Percentiles rank a stretch among this genome's conserved stretches.
Evolutionary conservation across 1,139 yeast species (phyloP).

Genomic region (Kazachstania sp.): DNA sequence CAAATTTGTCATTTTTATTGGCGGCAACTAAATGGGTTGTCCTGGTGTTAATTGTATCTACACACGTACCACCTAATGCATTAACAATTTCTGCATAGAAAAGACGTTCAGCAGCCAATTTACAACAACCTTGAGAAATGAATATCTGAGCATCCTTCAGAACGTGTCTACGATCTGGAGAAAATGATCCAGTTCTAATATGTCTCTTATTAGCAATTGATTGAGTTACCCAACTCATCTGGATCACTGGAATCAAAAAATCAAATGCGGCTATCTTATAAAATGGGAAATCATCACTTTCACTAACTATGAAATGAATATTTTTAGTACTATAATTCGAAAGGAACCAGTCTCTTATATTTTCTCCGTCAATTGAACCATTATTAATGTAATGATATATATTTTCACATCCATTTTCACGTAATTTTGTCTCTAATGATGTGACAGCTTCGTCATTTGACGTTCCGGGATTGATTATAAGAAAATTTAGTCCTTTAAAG

Average conservation of each 20-base stretch:
- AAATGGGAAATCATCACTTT: slow-evolving; percentile 45
- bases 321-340: slow-evolving; percentile 10
- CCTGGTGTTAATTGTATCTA: slow-evolving; percentile 53
- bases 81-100: slow-evolving; percentile 49
- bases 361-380: slow-evolving; percentile 10
- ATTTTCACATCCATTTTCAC: slow-evolving; percentile 7
- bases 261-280: slow-evolving; percentile 41
- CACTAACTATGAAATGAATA: slow-evolving; percentile 49
- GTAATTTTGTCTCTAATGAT: slow-evolving; percentile 11
- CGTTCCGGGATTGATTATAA: slow-evolving; percentile 31
- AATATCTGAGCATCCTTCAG: slow-evolving; percentile 56
- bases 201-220: slow-evolving; percentile 39
- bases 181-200: slow-evolving; percentile 40
- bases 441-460: slow-evolving; percentile 14
- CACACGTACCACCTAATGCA: slow-evolving; percentile 77
- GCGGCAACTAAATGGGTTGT: slow-evolving; percentile 77
- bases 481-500: slow-evolving; percentile 36
- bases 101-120: slow-evolving; percentile 55
- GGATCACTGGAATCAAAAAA: slow-evolving; percentile 61
- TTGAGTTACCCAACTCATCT: slow-evolving; percentile 53
- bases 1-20: slow-evolving; percentile 39
- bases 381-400: background rate
- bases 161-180: slow-evolving; percentile 63
- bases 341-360: slow-evolving; percentile 12
- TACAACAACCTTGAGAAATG: slow-evolving; percentile 49